Evolutionary conservation across 371 early-diverging fungal genomes (phyloP).

Genomic region (Parasitella parasitica): DNA sequence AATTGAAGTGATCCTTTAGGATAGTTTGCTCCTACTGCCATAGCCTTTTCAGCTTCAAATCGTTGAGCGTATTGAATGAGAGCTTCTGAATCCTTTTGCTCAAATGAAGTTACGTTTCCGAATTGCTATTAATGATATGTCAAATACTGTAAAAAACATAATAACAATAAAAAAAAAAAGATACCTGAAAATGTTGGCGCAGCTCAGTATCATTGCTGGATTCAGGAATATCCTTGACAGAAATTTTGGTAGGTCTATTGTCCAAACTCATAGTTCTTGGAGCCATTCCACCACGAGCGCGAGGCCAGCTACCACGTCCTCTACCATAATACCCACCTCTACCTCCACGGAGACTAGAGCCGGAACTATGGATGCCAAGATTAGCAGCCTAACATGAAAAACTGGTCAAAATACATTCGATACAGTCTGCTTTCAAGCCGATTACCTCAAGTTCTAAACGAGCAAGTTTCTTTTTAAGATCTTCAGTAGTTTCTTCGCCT

Average conservation of each 20-base stretch:
- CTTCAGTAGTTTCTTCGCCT: conserved; percentile 30
- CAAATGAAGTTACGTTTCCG: conserved; percentile 47
- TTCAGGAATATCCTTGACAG: conserved; percentile 53
- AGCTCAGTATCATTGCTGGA: conserved; percentile 46
- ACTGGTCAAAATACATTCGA: neutral
- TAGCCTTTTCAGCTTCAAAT: conserved; percentile 50
- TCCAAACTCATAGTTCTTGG: conserved; percentile 48
- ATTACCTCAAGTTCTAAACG: conserved; percentile 67
- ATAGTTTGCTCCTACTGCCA: conserved; percentile 25
- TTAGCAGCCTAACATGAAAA: conserved; percentile 28
- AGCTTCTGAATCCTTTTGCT: conserved; percentile 24
- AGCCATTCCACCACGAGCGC: conserved; percentile 41
- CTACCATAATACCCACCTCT: conserved; percentile 47
- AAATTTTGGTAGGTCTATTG: conserved; percentile 68
- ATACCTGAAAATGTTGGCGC: conserved; percentile 64
- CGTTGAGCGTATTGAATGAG: conserved; percentile 37
- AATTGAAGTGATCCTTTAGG: conserved; percentile 27
- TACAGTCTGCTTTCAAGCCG: neutral
- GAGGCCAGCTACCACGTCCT: conserved; percentile 44
- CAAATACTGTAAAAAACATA: neutral
- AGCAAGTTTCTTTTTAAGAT: conserved; percentile 61
- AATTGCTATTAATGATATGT: conserved; percentile 44
- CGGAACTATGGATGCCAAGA: conserved; percentile 27
- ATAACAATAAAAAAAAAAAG: neutral
- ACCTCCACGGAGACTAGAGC: conserved; percentile 47